Evolutionary conservation across 495 filamentous ascomycete species (phyloP), one percentile per base, ranked within the genome.

Genomic region (Penicillium egyptiacum): DNA sequence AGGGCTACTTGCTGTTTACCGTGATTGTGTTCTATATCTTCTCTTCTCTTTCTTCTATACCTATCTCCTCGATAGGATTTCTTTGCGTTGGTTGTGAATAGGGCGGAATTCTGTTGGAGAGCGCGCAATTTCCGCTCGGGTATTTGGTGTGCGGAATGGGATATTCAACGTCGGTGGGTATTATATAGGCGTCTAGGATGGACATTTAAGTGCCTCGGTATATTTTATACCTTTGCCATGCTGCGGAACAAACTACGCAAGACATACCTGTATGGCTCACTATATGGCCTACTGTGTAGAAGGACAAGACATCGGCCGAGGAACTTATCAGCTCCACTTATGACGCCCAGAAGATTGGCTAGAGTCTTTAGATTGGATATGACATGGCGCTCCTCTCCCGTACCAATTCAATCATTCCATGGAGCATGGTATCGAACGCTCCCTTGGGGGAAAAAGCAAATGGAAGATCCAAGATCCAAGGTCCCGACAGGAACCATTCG

Each of bases 121-220:
- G 49, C 49, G 49, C 28, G n/a, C 2, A 26, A 54, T 54, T 53
- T 54, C 51, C 51, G 51, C 40, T 16, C 50, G 35, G 54, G 42
- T 31, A 48, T 46, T 31, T 16, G 31, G 4, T 48, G 43, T 14
- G 53, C 53, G 53, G 53, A 56, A 55, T 55, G 23, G 19, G n/a
- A 19, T 48, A n/a, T 2, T 39, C 1, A 37, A 55, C 28, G 52
- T 14, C 1, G 16, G n/a, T 39, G 35, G 30, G 35, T 0, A 6
- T 37, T 37, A 17, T 17, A 9, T 39, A 17, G 16, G 14, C 35
- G 16, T 7, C 11, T 35, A 7, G 16, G 35, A 39, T 39, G 16
- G 35, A 39, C 2, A 39, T n/a, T 39, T 2, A 39, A 8, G 35
- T n/a, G 16, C 35, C 35, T 33, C 30, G 30, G 30, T 33, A 33